Conservation (phyloP, 1,284 basidiomycete genomes). For the Phenoliferia sp. region DNA sequence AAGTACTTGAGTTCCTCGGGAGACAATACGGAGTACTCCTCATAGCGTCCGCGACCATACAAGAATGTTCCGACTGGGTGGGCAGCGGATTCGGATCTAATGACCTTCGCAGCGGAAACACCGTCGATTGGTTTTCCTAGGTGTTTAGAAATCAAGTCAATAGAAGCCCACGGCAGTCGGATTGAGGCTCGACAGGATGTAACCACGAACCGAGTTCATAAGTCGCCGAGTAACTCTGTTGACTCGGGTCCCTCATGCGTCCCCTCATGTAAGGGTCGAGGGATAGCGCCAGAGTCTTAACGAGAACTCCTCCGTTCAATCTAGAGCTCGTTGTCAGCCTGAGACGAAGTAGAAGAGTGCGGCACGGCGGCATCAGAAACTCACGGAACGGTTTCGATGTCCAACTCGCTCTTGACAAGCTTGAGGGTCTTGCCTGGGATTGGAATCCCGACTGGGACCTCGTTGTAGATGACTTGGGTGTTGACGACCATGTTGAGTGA, state of each 20-base stretch:
- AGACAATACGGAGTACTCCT: conserved; percentile 26
- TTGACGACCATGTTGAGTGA: neutral
- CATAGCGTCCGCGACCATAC: conserved; percentile 12
- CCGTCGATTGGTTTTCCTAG: conserved; percentile 5
- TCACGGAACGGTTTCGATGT: no score
- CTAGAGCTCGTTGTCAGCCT: neutral
- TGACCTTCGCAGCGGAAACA: conserved; percentile 24
- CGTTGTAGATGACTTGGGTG: conserved; percentile 1
- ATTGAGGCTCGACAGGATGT: neutral
- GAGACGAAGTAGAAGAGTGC: no score
- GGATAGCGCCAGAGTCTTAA: conserved; percentile 43
- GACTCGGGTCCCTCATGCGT: conserved; percentile 23
- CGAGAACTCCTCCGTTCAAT: conserved; percentile 51
- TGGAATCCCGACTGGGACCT: neutral
- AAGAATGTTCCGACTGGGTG: conserved; percentile 24
- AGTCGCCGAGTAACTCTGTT: conserved; percentile 28
- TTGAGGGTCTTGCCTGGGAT: conserved; percentile 2
- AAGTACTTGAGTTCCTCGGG: conserved; percentile 7
- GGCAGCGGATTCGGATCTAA: conserved; percentile 21
- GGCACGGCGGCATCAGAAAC: no score
- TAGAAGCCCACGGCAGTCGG: no score
- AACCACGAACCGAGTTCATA: conserved; percentile 22
- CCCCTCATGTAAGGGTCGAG: conserved; percentile 29
- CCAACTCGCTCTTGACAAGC: neutral
- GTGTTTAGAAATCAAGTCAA: conserved; percentile 10